Evolutionary conservation across 2,329 filamentous ascomycete genomes (phyloP), one percentile per base, ranked within the genome.

Genomic region (Alternaria ventricosa): DNA sequence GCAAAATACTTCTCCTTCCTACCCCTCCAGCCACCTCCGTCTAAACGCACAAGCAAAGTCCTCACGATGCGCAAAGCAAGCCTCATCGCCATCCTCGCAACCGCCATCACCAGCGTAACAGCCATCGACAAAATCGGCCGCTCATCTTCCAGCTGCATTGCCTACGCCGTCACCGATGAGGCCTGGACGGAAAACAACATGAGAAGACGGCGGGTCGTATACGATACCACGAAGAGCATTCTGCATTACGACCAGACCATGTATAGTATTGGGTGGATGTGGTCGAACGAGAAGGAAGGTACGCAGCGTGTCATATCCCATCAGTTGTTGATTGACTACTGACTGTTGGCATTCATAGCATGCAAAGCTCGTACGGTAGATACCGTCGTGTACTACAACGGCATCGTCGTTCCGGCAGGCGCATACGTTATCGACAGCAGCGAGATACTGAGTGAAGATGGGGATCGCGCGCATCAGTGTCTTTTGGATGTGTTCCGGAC

Each of bases 381-480:
- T 15, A 45, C 50, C 22, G 27, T 30, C 36, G 57, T 59, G 22
- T 59, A 53, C 36, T 59, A 53, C 33, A 43, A 54, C 15, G 57
- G 46, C n/a, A n/a, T 33, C 6, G 47, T 33, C n/a, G 22, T 59
- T n/a, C 57, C 36, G 13, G 47, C 47, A 20, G 57, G 57, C 18
- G 36, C 49, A n/a, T 59, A 59, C 25, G 57, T 59, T 47, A 27
- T 59, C 23, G 57, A 59, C 22, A 59, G 47, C 49, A 59, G 57
- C 20, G 57, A 59, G 36, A 23, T 33, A n/a, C 25, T 33, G 47
- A 22, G 47, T 44, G 36, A 41, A 22, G 33, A 27, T 18, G 57
- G 57, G 12, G 45, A 53, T 12, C 15, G 27, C 12, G 57, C 47
- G 36, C 47, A 59, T 54, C 33, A 59, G 30, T 59, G 57, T 20